Base-by-base conservation (phyloP, 768 basidiomycete species). In the Gymnopilus junonius region DNA sequence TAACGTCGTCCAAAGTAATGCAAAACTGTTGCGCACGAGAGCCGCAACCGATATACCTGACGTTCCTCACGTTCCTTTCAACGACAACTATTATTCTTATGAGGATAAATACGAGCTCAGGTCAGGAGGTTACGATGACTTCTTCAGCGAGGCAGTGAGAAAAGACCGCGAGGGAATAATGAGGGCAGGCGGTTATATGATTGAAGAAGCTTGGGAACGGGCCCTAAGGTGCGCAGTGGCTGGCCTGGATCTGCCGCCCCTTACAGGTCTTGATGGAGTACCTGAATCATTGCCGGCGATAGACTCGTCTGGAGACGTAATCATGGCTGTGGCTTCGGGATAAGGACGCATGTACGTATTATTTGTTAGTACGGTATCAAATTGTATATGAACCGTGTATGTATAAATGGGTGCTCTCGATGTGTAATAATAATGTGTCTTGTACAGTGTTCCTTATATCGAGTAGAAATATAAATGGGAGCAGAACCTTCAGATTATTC, bases 141-240 rank as follows among this genome's bases (percentile, higher is more conserved):
- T 88, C 42, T 79, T 84, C 68, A 93, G 91, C 66, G 91, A 92
- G 60, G 89, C 89, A 14, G 89, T 94, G 20, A 79, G 90, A 67
- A 84, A 85, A 68, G 92, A 94, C 71, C 76, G 86, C 60, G 91
- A 91, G 64, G 91, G 90, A 14, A 87, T 90, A 67, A 91, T 91
- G 89, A 81, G 89, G 43, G 93, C 87, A 21, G 94, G 93, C 8
- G 94, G 94, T 8, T 96, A 94, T 72, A 81, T 78, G 65, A 80
- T 93, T 4, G 87, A 92, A 64, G 91, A 95, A 72, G 92, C 90
- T 45, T 95, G 94, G 94, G 90, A 91, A 68, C 82, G 94, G 58
- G 93, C 92, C 12, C 72, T 96, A 60, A 79, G 90, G 61, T 86
- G 74, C 66, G 89, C 92, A 5, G 88, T 95, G 23, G 87, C 88